Evolutionary conservation across 148 eudicot species (phyloP).

Genomic region (Simmondsia chinensis): DNA sequence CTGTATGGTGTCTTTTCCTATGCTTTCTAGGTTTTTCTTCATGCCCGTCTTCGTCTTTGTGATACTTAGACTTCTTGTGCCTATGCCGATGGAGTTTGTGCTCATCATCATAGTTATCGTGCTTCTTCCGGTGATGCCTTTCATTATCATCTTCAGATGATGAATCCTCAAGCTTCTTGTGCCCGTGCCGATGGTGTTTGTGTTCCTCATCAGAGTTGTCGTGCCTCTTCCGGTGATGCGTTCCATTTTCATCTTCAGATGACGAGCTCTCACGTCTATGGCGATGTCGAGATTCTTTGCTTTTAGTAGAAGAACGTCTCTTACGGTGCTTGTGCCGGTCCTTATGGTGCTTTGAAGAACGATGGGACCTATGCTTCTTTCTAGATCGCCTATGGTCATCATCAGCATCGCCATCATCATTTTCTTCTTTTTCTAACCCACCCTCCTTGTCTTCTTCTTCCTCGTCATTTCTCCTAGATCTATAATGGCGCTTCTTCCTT

Average conservation of each 20-base stretch:
- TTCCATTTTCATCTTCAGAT: constrained; percentile 22
- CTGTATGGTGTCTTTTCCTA: constrained; percentile 22
- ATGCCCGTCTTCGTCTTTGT: constrained; percentile 19
- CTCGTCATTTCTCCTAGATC: constrained; percentile 28
- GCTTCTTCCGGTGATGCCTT: constrained; percentile 9
- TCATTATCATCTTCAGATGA: constrained; percentile 13
- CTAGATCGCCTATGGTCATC: constrained; percentile 27
- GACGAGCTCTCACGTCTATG: constrained; percentile 16
- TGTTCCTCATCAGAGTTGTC: constrained; percentile 13
- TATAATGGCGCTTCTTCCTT: constrained; percentile 54
- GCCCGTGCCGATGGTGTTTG: constrained; percentile 5
- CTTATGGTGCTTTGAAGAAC: constrained; percentile 34
- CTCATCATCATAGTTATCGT: constrained; percentile 16
- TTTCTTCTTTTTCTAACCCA: constrained; percentile 8
- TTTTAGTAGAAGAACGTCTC: constrained; percentile 35
- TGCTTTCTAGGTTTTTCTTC: constrained; percentile 20
- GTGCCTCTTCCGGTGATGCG: constrained; percentile 8
- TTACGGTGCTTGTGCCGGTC: constrained; percentile 39
- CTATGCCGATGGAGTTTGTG: constrained; percentile 9
- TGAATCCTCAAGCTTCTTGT: neutral
- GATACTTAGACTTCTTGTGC: constrained; percentile 22
- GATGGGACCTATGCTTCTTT: constrained; percentile 45
- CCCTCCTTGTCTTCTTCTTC: constrained; percentile 20
- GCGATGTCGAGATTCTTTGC: constrained; percentile 22
- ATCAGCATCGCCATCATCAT: constrained; percentile 16